A percentile compares a stretch with the other conserved stretches of the same genome.
Evolutionary conservation across 768 basidiomycete genomes (phyloP).

Genomic region (Thelephora aurantiotincta): DNA sequence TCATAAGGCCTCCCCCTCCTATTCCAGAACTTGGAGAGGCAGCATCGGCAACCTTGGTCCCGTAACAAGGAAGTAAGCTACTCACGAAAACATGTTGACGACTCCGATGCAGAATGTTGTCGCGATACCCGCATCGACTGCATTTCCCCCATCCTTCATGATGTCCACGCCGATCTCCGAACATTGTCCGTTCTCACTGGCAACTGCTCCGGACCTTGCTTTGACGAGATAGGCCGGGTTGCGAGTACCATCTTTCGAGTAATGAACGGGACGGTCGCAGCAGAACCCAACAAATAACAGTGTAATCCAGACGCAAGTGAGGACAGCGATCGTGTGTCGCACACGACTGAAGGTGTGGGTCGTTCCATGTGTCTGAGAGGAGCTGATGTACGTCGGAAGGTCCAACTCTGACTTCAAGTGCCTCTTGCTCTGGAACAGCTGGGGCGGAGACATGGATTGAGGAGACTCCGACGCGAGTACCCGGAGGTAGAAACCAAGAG

Average conservation of each 20-base stretch:
- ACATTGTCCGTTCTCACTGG: constrained; percentile 77
- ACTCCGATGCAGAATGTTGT: constrained; percentile 70
- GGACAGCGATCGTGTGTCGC: too few species aligned
- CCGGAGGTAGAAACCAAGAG: too few species aligned
- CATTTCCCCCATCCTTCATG: constrained; percentile 76
- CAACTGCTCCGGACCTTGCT: constrained; percentile 74
- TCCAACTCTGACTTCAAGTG: too few species aligned
- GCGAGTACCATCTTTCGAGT: constrained; percentile 8
- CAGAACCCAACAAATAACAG: constrained; percentile 1
- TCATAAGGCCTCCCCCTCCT: constrained; percentile 84
- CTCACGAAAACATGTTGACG: constrained; percentile 84
- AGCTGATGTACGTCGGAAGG: not conserved
- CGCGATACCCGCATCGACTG: constrained; percentile 77
- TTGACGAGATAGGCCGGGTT: constrained; percentile 45
- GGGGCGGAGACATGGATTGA: too few species aligned
- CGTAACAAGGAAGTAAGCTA: constrained; percentile 9
- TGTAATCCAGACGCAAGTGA: too few species aligned
- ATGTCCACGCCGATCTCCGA: constrained; percentile 72
- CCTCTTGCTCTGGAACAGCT: too few species aligned
- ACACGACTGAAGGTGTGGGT: too few species aligned
- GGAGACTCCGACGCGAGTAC: too few species aligned
- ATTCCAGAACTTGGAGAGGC: constrained; percentile 47
- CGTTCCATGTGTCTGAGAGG: not conserved
- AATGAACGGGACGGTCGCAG: not conserved
- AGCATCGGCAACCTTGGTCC: constrained; percentile 1